These are phyloP conservation scores for Anethum foeniculum DNA, from an alignment of 140 eudicot genomes.

Conservation along the genomic window DNA sequence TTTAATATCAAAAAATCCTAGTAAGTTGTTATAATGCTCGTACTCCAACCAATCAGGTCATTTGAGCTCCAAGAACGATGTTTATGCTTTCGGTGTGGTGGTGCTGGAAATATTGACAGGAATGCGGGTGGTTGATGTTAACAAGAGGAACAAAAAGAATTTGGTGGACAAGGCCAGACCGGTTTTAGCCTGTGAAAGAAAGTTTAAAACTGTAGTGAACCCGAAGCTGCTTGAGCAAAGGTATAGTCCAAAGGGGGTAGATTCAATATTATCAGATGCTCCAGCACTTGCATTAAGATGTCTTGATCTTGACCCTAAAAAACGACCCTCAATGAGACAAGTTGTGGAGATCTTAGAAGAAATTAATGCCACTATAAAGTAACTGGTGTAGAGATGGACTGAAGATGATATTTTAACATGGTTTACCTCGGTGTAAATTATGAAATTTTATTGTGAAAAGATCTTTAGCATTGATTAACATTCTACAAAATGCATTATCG, in stretches of 20 bases:
- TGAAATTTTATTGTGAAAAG: no score
- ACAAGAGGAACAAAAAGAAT: neutral
- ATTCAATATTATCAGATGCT: neutral
- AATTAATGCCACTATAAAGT: neutral
- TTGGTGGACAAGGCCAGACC: neutral
- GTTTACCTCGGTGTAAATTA: neutral
- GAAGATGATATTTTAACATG: neutral
- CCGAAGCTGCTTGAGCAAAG: neutral
- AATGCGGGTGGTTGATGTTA: neutral
- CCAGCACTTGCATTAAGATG: constrained; percentile 9
- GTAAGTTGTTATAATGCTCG: neutral
- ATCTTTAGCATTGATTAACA: no score
- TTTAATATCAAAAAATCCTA: neutral
- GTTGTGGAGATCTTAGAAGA: constrained; percentile 12
- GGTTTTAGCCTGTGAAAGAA: neutral
- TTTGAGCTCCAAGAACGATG: constrained; percentile 2
- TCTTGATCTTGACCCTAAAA: neutral
- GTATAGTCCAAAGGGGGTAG: neutral
- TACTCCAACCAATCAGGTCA: neutral
- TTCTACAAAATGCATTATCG: no score
- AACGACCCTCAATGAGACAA: neutral
- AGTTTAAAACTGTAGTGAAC: constrained; percentile 5
- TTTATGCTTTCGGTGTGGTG: constrained; percentile 6
- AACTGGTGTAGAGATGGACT: neutral
- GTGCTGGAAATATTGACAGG: constrained; percentile 10